These are phyloP conservation scores for Circinella minor DNA, from an alignment of 371 early-diverging fungal species.

Conservation along the genomic window DNA sequence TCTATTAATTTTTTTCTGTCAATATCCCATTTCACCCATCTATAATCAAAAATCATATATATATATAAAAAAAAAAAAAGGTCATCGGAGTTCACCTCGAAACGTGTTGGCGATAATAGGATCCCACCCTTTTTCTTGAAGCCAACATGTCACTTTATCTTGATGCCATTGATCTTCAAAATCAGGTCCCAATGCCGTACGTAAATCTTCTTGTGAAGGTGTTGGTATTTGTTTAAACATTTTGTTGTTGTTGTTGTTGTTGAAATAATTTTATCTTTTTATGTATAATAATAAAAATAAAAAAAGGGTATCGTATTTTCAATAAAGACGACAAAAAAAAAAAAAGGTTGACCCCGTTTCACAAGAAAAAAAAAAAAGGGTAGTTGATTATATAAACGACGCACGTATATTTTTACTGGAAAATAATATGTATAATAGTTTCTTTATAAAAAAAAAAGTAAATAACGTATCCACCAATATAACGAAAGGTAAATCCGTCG, in stretches of 20 bases:
- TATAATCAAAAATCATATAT: background rate
- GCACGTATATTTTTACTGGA: no score
- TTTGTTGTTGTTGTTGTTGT: background rate
- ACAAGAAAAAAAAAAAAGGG: no score
- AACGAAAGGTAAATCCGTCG: no score
- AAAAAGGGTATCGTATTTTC: background rate
- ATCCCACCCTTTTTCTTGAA: conserved; percentile 50
- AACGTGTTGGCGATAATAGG: conserved; percentile 39
- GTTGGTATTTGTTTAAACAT: conserved; percentile 25
- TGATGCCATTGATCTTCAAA: conserved; percentile 41
- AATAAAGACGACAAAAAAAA: no score
- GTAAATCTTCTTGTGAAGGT: conserved; percentile 38
- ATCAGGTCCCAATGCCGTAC: conserved; percentile 25
- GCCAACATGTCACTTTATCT: conserved; percentile 42
- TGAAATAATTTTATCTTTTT: background rate
- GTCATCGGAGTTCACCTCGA: conserved; percentile 36
- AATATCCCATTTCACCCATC: conserved; percentile 1
- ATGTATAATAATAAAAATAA: no score
- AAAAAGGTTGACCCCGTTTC: no score
- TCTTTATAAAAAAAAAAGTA: no score
- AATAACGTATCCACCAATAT: no score
- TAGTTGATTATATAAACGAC: no score
- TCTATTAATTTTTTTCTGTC: conserved; percentile 26
- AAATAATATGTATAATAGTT: no score
- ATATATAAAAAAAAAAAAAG: background rate